These are phyloP conservation scores for Malbranchea zuffiana DNA, from an alignment of 2,329 filamentous ascomycete species.

Conservation along the genomic window DNA sequence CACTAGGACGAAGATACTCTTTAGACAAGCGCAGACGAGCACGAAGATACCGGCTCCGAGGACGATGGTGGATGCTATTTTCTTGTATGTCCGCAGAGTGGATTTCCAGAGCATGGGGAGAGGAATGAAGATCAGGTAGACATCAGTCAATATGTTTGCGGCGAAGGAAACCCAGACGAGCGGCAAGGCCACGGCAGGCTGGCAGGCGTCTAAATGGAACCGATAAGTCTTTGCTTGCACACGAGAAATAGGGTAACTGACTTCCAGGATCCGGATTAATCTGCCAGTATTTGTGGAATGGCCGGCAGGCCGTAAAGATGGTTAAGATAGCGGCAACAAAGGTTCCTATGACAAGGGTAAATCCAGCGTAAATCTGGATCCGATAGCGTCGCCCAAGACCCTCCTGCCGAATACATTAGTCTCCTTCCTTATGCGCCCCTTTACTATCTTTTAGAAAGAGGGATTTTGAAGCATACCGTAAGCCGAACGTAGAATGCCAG, in stretches of 20 bases:
- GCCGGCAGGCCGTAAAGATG: constrained; percentile 43
- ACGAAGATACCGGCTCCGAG: constrained; percentile 48
- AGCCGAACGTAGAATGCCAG: constrained; percentile 45
- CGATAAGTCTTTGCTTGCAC: constrained; percentile 7
- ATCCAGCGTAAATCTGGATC: constrained; percentile 39
- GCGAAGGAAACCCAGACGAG: constrained; percentile 39
- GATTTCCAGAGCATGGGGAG: constrained; percentile 48
- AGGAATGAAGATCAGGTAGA: constrained; percentile 48
- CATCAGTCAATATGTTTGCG: constrained; percentile 45
- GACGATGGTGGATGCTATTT: constrained; percentile 43
- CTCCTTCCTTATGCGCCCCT: too few relatives aligned
- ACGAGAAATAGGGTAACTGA: constrained; percentile 25
- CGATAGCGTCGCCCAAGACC: constrained; percentile 20
- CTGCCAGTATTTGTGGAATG: constrained; percentile 47
- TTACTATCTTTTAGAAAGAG: too few relatives aligned
- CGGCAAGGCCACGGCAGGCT: constrained; percentile 37
- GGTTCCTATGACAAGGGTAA: constrained; percentile 36
- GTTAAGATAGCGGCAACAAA: constrained; percentile 41
- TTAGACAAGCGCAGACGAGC: constrained; percentile 44
- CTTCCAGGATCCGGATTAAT: constrained; percentile 48
- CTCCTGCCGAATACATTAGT: too few relatives aligned
- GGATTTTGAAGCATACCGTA: too few relatives aligned
- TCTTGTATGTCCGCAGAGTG: constrained; percentile 40
- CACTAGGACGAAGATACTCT: constrained; percentile 42
- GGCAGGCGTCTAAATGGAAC: constrained; percentile 33